Percentiles rank a stretch among this genome's conserved stretches.
Evolutionary conservation across 2,329 filamentous ascomycete species (phyloP).

Genomic region (Aspergillus ibericus): DNA sequence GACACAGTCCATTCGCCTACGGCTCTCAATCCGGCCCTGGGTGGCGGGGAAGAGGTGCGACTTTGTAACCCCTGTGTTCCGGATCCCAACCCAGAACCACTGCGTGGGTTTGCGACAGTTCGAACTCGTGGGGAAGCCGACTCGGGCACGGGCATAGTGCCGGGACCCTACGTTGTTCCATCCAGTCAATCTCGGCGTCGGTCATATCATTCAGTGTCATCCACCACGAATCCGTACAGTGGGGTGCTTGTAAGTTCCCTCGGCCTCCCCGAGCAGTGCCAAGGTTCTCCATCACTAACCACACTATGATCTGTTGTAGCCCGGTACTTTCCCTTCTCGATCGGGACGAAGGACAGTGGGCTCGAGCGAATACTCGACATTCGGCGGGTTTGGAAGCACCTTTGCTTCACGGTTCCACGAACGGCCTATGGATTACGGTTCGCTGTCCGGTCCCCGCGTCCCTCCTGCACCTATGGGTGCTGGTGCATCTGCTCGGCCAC

Average conservation of each 20-base stretch:
- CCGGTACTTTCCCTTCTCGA: conserved; percentile 16
- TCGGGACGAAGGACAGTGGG: conserved; percentile 28
- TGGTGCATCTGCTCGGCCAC: conserved; percentile 9
- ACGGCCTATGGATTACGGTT: conserved; percentile 18
- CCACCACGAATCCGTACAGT: conserved; percentile 9
- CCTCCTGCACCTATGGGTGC: conserved; percentile 1
- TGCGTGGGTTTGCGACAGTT: conserved; percentile 35
- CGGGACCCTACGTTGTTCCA: conserved; percentile 11
- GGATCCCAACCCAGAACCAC: conserved; percentile 64
- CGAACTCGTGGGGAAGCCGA: conserved; percentile 20
- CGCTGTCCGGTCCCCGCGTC: conserved; percentile 13
- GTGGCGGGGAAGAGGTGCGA: conserved; percentile 67
- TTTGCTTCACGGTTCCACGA: conserved; percentile 17
- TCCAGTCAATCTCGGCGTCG: conserved; percentile 25
- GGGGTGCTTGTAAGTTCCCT: conserved; percentile 15
- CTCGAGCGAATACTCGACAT: conserved; percentile 23
- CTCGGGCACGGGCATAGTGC: conserved; percentile 12
- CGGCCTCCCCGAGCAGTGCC: not conserved
- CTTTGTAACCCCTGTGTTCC: conserved; percentile 73
- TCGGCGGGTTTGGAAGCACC: conserved; percentile 15
- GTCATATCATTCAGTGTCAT: conserved; percentile 29
- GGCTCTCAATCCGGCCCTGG: conserved; percentile 51
- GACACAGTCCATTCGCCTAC: conserved; percentile 24
- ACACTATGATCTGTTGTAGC: conserved; percentile 5
- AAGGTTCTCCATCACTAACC: conserved; percentile 2